Evolutionary conservation across 192 early-diverging fungal species (phyloP), one percentile per base, ranked within the genome.

Genomic region (Entomortierella lignicola): DNA sequence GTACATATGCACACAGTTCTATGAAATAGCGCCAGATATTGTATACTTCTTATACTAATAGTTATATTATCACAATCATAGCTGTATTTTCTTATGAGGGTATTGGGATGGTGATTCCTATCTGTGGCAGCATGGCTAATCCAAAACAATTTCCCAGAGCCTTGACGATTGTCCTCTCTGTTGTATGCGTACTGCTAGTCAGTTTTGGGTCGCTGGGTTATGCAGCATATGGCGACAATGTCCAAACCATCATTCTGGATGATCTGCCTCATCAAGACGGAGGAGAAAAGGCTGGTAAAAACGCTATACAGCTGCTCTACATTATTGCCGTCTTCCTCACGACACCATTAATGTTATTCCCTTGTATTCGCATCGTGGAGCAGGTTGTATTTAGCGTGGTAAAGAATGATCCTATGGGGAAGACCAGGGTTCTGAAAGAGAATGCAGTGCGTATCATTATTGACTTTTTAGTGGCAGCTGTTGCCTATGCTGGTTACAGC

Each of bases 41-140:
- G 26, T 17, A 8, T 31, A 57, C 13, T 31, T n/a, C 2, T 34
- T 5, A 34, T 34, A 17, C 23, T 57, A 30, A 27, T 17, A 5
- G 5, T 51, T 21, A 47, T 47, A 58, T 20, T 20, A 29, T 37
- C 25, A 44, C 17, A 17, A 92, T 92, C 34, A 94, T 94, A 31
- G 94, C 95, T 51, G 94, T 97, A 44, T 98, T 94, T 82, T 93
- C 94, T 13, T 98, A 91, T 81, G 96, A 98, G 85, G 96, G 96
- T 53, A 95, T 96, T 60, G 94, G 95, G 69, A 86, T 93, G 62
- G 92, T 92, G 31, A 90, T 92, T 50, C 91, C 91, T 26, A 91
- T 92, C 58, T 89, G 90, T 25, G 86, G 89, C 63, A 85, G 86
- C 69, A 98, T 98, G 96, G 93, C 93, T 72, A 80, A 90, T n/a